phyloP scores from a whole-genome alignment of 306 rosid species.

The Mimosa bimucronata region DNA sequence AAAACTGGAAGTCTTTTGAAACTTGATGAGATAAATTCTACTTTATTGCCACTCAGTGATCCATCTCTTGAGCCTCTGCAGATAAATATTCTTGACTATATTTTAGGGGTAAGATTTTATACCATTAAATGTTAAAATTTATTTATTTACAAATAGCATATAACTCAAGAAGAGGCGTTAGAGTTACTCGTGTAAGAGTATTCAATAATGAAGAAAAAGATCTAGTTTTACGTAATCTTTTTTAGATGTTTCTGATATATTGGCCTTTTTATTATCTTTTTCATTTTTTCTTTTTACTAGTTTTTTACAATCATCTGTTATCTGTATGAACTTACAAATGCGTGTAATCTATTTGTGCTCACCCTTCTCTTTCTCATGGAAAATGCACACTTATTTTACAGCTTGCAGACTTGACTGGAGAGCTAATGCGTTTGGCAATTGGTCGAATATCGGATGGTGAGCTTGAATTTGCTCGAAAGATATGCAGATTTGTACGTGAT shows the following conservation, averaged over 20 bases:
- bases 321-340: constrained; percentile 12
- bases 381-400: constrained; percentile 47
- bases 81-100: constrained; percentile 86
- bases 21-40: constrained; percentile 83
- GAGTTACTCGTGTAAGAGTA: neutral
- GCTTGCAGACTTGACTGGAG: constrained; percentile 98
- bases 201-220: constrained; percentile 3
- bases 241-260: constrained; percentile 20
- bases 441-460: constrained; percentile 95
- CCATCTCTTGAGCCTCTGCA: constrained; percentile 80
- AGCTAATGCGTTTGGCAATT: constrained; percentile 96
- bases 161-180: neutral
- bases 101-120: constrained; percentile 72
- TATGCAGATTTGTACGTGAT: constrained; percentile 87
- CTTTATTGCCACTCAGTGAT: constrained; percentile 72
- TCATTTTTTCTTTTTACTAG: constrained; percentile 2
- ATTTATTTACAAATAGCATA: constrained; percentile 5
- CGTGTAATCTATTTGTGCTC: constrained; percentile 12
- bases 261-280: constrained; percentile 33
- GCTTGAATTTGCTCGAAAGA: constrained; percentile 76
- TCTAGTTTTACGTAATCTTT: constrained; percentile 8
- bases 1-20: constrained; percentile 81
- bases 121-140: neutral
- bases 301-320: neutral
- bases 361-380: neutral